A percentile compares a stretch with the other conserved stretches of the same genome.
Evolutionary conservation across 2,329 filamentous ascomycete genomes (phyloP).

Genomic region (Sporothrix variecibatus): DNA sequence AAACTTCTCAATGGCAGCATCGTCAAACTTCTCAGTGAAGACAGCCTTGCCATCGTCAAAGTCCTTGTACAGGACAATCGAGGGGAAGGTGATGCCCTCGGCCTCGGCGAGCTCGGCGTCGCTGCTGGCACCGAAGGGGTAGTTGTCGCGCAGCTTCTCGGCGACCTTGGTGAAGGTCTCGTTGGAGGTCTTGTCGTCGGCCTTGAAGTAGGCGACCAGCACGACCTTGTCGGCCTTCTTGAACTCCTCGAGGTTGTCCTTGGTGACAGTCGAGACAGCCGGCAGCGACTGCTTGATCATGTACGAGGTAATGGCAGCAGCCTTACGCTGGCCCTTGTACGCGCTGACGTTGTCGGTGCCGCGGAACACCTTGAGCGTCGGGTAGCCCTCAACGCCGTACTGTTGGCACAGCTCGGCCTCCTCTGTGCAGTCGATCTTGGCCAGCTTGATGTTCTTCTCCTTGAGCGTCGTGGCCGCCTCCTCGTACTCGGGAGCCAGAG

Average conservation of each 20-base stretch:
- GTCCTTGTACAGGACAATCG: constrained; percentile 91
- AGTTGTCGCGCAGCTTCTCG: constrained; percentile 80
- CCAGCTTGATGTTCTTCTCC: constrained; percentile 83
- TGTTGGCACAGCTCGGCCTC: constrained; percentile 88
- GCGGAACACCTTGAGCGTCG: constrained; percentile 98
- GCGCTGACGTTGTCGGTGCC: constrained; percentile 77
- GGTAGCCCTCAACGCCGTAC: constrained; percentile 94
- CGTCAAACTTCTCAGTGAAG: constrained; percentile 79
- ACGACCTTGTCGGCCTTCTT: constrained; percentile 98
- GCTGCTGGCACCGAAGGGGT: constrained; percentile 86
- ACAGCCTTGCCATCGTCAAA: constrained; percentile 95
- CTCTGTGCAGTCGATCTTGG: constrained; percentile 93
- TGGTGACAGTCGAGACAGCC: constrained; percentile 79
- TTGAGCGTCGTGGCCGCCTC: constrained; percentile 80
- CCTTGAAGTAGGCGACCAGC: constrained; percentile 81
- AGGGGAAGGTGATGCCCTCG: constrained; percentile 84
- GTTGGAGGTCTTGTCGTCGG: constrained; percentile 80
- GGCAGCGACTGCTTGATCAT: constrained; percentile 98
- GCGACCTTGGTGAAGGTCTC: constrained; percentile 76
- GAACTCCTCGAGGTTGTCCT: constrained; percentile 88
- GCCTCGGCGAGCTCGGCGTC: constrained; percentile 84
- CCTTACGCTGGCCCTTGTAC: constrained; percentile 89
- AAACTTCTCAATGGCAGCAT: constrained; percentile 78
- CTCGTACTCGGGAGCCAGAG: constrained; percentile 90
- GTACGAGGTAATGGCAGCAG: constrained; percentile 74